Percentiles rank a stretch among this genome's conserved stretches.
Evolutionary conservation across 2,329 filamentous ascomycete genomes (phyloP).

Genomic region (Raffaelea arxii): DNA sequence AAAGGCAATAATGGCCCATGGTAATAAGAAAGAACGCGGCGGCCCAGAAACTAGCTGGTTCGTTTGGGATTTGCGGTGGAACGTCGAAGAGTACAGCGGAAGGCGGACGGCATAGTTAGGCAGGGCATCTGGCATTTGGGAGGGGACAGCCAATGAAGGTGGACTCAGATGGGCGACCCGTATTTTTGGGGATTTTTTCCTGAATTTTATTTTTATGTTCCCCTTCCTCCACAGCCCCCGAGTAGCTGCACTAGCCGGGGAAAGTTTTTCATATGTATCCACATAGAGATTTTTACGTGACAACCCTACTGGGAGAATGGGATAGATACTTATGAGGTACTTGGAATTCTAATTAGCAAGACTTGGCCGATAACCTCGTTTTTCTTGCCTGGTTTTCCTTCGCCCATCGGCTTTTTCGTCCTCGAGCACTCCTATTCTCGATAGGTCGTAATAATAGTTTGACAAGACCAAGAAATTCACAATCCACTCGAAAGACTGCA

Average conservation of each 20-base stretch:
- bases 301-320: neutral
- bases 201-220: constrained; percentile 1
- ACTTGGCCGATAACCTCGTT: constrained; percentile 9
- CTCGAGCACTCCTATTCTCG: too few species aligned
- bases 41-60: neutral
- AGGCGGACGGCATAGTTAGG: constrained; percentile 1
- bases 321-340: constrained; percentile 1
- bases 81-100: constrained; percentile 6
- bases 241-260: neutral
- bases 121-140: constrained; percentile 1
- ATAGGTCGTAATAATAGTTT: too few species aligned
- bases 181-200: constrained; percentile 1
- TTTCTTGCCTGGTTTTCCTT: neutral
- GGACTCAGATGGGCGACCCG: neutral
- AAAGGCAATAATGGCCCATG: neutral
- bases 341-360: constrained; percentile 2
- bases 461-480: too few species aligned
- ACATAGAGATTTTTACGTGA: neutral
- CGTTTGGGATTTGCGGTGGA: constrained; percentile 8
- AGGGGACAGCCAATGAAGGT: neutral
- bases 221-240: neutral
- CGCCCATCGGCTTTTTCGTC: neutral
- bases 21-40: neutral
- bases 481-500: too few species aligned
- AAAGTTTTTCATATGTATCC: neutral